Evolutionary conservation across 2,329 filamentous ascomycete species (phyloP).

Genomic region (Aaosphaeria pasadenensis): DNA sequence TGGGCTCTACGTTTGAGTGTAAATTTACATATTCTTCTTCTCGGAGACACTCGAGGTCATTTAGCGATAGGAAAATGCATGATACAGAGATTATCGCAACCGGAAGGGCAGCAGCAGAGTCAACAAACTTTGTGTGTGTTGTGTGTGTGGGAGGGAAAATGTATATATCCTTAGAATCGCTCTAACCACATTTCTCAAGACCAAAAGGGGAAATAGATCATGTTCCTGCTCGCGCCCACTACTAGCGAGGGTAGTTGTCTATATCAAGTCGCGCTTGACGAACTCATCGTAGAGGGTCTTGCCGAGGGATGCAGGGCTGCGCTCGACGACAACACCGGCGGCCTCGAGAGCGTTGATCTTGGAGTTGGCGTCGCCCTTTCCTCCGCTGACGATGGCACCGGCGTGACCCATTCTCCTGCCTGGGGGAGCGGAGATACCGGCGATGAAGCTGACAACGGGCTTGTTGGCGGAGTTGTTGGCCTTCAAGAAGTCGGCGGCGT

Average conservation of each 20-base stretch:
- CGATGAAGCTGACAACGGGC: conserved; percentile 97
- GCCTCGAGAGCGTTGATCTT: conserved; percentile 95
- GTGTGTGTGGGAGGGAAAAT: too few relatives aligned
- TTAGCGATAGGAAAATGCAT: conserved; percentile 2
- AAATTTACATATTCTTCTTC: too few relatives aligned
- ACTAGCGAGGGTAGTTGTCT: conserved; percentile 35
- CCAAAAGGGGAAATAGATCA: conserved; percentile 10
- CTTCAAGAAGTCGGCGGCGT: conserved; percentile 94
- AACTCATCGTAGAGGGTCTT: conserved; percentile 95
- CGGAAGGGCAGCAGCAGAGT: conserved; percentile 13
- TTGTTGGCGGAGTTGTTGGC: conserved; percentile 89
- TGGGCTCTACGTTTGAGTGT: too few relatives aligned
- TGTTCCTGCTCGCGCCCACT: background rate
- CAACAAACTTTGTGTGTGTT: background rate
- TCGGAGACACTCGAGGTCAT: too few relatives aligned
- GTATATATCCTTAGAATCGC: background rate
- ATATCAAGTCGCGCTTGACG: conserved; percentile 92
- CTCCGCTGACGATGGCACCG: conserved; percentile 91
- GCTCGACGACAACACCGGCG: conserved; percentile 94
- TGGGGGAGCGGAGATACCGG: conserved; percentile 94
- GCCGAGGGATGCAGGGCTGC: conserved; percentile 85
- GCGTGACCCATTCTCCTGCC: conserved; percentile 98
- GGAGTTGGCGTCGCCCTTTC: conserved; percentile 96
- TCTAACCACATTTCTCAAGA: conserved; percentile 13
- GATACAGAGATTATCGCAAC: conserved; percentile 13